Evolutionary conservation across 306 rosid species (phyloP).

Genomic region (Glycyrrhiza uralensis): DNA sequence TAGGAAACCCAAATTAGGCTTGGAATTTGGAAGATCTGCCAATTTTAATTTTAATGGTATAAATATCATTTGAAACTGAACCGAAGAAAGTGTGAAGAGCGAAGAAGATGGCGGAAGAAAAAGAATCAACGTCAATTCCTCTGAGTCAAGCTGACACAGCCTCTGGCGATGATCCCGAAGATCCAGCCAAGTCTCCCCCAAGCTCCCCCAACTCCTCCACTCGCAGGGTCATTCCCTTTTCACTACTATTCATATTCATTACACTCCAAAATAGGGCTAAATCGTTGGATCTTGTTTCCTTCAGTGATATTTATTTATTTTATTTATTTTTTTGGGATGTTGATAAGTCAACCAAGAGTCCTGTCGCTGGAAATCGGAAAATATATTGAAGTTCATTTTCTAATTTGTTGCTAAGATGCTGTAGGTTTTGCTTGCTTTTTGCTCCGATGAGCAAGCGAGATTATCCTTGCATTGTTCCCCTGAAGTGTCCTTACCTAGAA

Average conservation of each 20-base stretch:
- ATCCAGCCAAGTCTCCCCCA: slow-evolving; percentile 79
- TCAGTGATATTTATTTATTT: neutral
- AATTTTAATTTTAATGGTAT: neutral
- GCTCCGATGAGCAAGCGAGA: neutral
- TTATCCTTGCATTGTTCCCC: neutral
- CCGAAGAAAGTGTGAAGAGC: neutral
- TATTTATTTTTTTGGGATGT: neutral
- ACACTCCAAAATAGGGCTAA: slow-evolving; percentile 7
- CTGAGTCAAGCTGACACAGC: slow-evolving; percentile 75
- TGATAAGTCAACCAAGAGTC: slow-evolving; percentile 2
- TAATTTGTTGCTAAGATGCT: neutral
- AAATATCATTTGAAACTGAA: neutral
- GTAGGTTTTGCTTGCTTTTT: slow-evolving; percentile 2
- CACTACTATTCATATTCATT: neutral
- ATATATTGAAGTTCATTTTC: neutral
- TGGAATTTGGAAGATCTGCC: neutral
- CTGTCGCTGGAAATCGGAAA: neutral
- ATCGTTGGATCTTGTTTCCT: slow-evolving; percentile 18
- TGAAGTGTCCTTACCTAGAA: neutral
- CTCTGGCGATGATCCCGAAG: slow-evolving; percentile 73
- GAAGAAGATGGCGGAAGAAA: slow-evolving; percentile 65
- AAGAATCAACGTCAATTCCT: slow-evolving; percentile 77
- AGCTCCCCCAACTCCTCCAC: slow-evolving; percentile 78
- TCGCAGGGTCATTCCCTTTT: slow-evolving; percentile 52
- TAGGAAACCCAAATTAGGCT: neutral